Percentiles rank a stretch among this genome's conserved stretches.
Conservation (phyloP, 2,329 filamentous ascomycete genomes). For the Aspergillus ochraceoroseus region DNA sequence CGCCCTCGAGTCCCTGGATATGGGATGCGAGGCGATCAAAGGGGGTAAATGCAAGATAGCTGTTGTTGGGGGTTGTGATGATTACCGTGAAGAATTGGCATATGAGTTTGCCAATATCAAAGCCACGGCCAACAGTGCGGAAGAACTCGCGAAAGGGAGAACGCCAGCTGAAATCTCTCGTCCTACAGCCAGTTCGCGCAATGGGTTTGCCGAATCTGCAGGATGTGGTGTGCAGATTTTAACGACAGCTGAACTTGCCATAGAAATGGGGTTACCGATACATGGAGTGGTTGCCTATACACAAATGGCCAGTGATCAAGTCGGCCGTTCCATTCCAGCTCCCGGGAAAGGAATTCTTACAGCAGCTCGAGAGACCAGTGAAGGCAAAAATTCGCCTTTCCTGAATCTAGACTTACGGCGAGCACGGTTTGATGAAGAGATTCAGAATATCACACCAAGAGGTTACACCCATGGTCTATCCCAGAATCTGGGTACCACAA, state of each 20-base stretch:
- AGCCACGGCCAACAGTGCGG: conserved; percentile 91
- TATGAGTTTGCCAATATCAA: conserved; percentile 99
- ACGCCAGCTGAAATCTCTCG: conserved; percentile 94
- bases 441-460: conserved; percentile 69
- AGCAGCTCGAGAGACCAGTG: conserved; percentile 76
- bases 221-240: conserved; percentile 62
- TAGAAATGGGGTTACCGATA: conserved; percentile 13
- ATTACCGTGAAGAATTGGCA: conserved; percentile 95
- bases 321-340: conserved; percentile 88
- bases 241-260: conserved; percentile 9
- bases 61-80: conserved; percentile 94
- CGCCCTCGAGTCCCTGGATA: conserved; percentile 89
- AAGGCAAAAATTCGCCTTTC: conserved; percentile 84
- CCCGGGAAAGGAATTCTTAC: conserved; percentile 81
- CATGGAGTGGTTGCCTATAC: conserved; percentile 13
- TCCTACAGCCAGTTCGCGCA: conserved; percentile 86
- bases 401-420: conserved; percentile 93
- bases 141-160: conserved; percentile 86
- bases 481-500: too few relatives aligned
- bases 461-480: neutral
- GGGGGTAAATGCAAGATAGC: conserved; percentile 94
- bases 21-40: conserved; percentile 93
- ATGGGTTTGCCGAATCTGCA: conserved; percentile 97
- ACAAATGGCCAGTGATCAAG: conserved; percentile 73
- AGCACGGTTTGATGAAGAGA: conserved; percentile 85